A percentile compares a stretch with the other conserved stretches of the same genome.
These are phyloP conservation scores for Zygoascus ofunaensis DNA, from an alignment of 805 yeast species.

Conservation along the genomic window DNA sequence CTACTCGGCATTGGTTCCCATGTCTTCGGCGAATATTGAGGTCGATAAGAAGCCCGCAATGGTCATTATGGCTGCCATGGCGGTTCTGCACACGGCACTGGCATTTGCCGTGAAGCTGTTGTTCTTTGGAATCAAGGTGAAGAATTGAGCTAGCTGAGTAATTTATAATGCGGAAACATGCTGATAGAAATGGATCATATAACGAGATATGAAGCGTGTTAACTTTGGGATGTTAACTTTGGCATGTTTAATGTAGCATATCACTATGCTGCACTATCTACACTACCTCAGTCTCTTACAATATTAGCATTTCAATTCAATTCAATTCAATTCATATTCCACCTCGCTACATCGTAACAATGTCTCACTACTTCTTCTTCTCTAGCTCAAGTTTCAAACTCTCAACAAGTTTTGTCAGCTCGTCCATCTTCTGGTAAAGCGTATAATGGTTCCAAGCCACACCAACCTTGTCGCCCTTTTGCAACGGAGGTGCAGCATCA, in stretches of 20 bases:
- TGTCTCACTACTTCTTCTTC: neutral
- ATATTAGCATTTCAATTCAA: too few relatives aligned
- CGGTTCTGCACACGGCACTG: constrained; percentile 46
- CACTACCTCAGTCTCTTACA: too few relatives aligned
- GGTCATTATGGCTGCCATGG: constrained; percentile 31
- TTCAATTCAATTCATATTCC: too few relatives aligned
- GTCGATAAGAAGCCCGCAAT: constrained; percentile 33
- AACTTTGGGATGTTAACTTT: too few relatives aligned
- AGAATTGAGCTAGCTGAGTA: constrained; percentile 1
- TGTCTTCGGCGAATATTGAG: constrained; percentile 16
- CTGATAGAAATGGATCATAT: too few relatives aligned
- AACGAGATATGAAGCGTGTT: too few relatives aligned
- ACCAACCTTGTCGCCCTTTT: constrained; percentile 28
- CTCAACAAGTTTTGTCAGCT: constrained; percentile 13
- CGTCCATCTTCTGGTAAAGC: constrained; percentile 14
- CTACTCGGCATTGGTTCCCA: constrained; percentile 32
- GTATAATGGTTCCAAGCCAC: constrained; percentile 17
- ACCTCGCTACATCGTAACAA: neutral
- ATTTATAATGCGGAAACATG: too few relatives aligned
- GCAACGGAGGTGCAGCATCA: constrained; percentile 48
- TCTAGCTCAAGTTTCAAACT: constrained; percentile 6
- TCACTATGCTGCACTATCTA: too few relatives aligned
- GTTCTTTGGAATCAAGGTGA: constrained; percentile 40
- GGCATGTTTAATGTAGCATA: too few relatives aligned
- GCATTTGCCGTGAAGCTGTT: constrained; percentile 56